phyloP scores from a whole-genome alignment of 805 yeast genomes.

The Candida chilensis region DNA sequence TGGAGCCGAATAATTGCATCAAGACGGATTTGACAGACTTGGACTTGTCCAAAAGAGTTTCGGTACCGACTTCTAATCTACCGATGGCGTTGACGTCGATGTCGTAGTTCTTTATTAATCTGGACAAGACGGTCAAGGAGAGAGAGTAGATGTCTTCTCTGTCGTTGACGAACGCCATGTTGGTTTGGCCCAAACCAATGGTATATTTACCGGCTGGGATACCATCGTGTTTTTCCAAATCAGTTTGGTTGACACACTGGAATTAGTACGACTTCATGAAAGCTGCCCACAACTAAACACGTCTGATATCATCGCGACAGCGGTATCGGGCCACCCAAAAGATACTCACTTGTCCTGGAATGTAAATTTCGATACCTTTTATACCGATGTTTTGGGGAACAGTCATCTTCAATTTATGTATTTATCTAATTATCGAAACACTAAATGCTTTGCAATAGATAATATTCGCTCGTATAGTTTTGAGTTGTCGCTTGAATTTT shows the following conservation, averaged over 20 bases:
- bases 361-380: conserved; percentile 89
- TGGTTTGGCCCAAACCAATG: conserved; percentile 97
- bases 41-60: conserved; percentile 92
- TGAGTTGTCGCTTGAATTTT: too few species aligned
- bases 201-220: conserved; percentile 95
- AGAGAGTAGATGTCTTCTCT: conserved; percentile 95
- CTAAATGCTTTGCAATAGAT: too few species aligned
- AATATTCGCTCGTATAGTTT: too few species aligned
- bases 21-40: conserved; percentile 93
- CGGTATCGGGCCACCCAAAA: neutral
- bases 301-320: neutral
- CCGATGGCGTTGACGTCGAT: conserved; percentile 80
- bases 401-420: conserved; percentile 10
- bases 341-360: conserved; percentile 60
- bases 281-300: neutral
- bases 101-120: conserved; percentile 70
- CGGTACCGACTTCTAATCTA: conserved; percentile 97
- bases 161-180: conserved; percentile 95
- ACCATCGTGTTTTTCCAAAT: conserved; percentile 75
- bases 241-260: conserved; percentile 75
- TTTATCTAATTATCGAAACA: too few species aligned
- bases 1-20: conserved; percentile 87
- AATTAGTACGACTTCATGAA: conserved; percentile 1
- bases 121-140: conserved; percentile 79
- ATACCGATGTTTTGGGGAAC: conserved; percentile 87